Conservation (phyloP, 139 green algal species). For the Chlamydomonas asymmetrica region DNA sequence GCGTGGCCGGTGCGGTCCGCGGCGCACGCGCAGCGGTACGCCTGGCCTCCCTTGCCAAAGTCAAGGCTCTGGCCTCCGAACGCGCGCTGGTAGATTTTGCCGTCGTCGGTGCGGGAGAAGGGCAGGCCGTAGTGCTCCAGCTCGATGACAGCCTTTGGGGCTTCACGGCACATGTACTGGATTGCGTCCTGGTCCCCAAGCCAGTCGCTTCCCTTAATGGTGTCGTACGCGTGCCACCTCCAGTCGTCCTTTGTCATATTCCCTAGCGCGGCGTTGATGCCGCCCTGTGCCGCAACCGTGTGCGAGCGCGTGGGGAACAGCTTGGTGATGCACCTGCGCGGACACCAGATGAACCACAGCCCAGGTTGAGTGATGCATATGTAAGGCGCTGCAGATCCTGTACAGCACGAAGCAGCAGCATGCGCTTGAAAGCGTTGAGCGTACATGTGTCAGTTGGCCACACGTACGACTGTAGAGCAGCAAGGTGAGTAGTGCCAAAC, state of each 20-base stretch:
- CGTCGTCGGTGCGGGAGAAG: conserved; percentile 97
- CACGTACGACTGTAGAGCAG: too few species aligned
- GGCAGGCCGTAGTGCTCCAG: conserved; percentile 98
- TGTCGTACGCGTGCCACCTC: conserved; percentile 99
- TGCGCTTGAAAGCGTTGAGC: too few species aligned
- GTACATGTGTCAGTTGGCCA: too few species aligned
- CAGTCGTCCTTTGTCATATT: conserved; percentile 99
- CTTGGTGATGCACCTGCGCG: conserved; percentile 96
- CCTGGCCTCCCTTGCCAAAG: conserved; percentile 89
- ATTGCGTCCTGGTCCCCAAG: conserved; percentile 92
- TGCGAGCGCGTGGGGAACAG: conserved; percentile 99
- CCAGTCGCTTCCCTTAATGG: conserved; percentile 99
- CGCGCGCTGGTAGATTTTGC: conserved; percentile 98
- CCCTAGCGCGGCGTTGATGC: conserved; percentile 98
- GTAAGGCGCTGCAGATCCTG: too few species aligned
- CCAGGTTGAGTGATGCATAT: too few species aligned
- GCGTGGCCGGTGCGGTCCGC: conserved; percentile 97
- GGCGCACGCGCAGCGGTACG: conserved; percentile 88
- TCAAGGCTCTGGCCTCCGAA: conserved; percentile 97
- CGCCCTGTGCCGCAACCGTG: conserved; percentile 97
- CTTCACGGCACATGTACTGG: conserved; percentile 87
- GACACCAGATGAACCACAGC: not conserved
- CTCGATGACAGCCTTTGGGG: conserved; percentile 94
- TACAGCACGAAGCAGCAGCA: too few species aligned
- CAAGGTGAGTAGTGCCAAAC: conserved; percentile 24